phyloP scores from a whole-genome alignment of 2,329 filamentous ascomycete species.

The Alternaria gaisen region DNA sequence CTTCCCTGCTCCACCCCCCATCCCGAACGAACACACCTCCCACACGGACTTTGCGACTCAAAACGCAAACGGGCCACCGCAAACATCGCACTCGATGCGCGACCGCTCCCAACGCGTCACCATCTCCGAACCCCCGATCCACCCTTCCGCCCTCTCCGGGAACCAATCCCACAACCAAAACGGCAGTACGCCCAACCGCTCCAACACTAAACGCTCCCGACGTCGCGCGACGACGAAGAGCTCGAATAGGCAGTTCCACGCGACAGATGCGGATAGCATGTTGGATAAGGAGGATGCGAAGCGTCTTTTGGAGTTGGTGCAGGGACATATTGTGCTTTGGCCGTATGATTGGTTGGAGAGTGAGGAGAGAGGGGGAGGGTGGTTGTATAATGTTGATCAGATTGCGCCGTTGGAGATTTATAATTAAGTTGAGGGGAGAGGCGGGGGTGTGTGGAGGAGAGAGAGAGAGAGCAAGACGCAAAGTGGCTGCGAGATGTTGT shows the following conservation, averaged over 20 bases:
- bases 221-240: conserved; percentile 76
- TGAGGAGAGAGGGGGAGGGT: conserved; percentile 92
- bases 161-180: background rate
- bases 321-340: conserved; percentile 89
- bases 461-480: background rate
- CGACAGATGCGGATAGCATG: conserved; percentile 72
- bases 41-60: conserved; percentile 18
- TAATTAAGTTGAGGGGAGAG: background rate
- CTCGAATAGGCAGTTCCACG: conserved; percentile 69
- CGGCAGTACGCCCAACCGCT: conserved; percentile 22
- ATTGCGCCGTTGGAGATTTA: conserved; percentile 98
- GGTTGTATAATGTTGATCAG: conserved; percentile 96
- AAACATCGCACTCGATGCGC: conserved; percentile 26
- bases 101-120: conserved; percentile 44
- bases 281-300: conserved; percentile 80
- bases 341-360: conserved; percentile 89
- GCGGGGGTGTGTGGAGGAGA: background rate
- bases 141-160: conserved; percentile 2
- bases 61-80: conserved; percentile 6
- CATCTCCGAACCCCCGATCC: conserved; percentile 42
- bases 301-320: conserved; percentile 79
- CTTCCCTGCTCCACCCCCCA: conserved; percentile 45
- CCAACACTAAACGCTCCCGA: conserved; percentile 54
- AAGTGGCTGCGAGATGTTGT: background rate
- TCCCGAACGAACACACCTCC: conserved; percentile 33